Percentiles rank a stretch among this genome's conserved stretches.
phyloP scores from a whole-genome alignment of 1,284 basidiomycete species.

The Exobasidium cylindrosporum region DNA sequence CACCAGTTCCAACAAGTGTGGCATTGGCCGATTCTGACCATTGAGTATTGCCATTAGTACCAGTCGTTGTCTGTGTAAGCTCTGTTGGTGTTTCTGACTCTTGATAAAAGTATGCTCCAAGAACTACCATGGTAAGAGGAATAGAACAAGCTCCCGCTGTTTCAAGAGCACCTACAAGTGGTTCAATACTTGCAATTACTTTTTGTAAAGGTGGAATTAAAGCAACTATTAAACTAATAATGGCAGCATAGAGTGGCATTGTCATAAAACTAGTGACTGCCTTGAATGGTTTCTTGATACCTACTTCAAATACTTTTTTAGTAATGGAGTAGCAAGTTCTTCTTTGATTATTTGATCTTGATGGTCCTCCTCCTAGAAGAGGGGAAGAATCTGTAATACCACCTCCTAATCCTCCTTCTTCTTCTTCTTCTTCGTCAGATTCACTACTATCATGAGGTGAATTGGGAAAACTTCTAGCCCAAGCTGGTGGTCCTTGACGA shows the following conservation, averaged over 20 bases:
- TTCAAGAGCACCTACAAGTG: conserved; percentile 57
- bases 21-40: background rate
- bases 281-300: conserved; percentile 42
- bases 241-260: conserved; percentile 62
- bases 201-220: conserved; percentile 67
- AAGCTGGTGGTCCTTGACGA: conserved; percentile 25
- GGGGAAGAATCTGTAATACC: background rate
- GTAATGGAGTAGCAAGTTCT: background rate
- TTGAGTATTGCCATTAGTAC: background rate
- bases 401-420: conserved; percentile 13
- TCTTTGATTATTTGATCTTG: background rate
- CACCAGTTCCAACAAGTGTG: background rate
- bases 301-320: conserved; percentile 16
- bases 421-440: background rate
- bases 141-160: conserved; percentile 60
- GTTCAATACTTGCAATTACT: conserved; percentile 50
- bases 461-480: conserved; percentile 43
- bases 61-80: background rate
- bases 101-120: conserved; percentile 77
- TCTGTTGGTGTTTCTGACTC: background rate
- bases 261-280: conserved; percentile 78
- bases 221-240: conserved; percentile 76
- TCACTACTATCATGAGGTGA: conserved; percentile 27
- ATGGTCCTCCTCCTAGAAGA: background rate
- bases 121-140: conserved; percentile 82